phyloP scores from a whole-genome alignment of 306 rosid genomes.

The Begonia loranthoides region DNA sequence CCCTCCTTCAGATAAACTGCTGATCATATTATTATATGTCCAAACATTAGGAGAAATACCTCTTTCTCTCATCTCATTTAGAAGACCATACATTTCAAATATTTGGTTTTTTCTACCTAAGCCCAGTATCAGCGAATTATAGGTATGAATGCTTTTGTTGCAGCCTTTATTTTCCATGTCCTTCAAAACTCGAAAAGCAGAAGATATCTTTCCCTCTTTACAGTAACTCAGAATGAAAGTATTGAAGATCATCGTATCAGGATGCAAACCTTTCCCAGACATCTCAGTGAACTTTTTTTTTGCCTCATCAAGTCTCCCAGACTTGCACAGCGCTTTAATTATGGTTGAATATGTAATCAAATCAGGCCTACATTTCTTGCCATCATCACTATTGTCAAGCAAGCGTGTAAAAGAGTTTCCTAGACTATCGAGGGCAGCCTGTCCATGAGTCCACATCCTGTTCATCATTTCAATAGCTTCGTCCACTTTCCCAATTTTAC shows the following conservation, averaged over 20 bases:
- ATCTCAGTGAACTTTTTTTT: conserved; percentile 74
- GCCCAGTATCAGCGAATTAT: conserved; percentile 73
- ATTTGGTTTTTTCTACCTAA: conserved; percentile 53
- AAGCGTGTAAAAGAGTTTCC: conserved; percentile 47
- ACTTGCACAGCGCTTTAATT: conserved; percentile 63
- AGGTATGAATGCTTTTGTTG: conserved; percentile 78
- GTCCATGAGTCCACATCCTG: conserved; percentile 82
- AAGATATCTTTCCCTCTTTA: conserved; percentile 73
- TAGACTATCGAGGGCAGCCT: conserved; percentile 41
- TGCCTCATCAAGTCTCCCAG: conserved; percentile 80
- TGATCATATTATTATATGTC: conserved; percentile 67
- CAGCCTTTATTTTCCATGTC: conserved; percentile 95
- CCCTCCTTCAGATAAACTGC: conserved; percentile 67
- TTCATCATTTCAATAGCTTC: conserved; percentile 62
- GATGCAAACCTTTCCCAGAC: conserved; percentile 54
- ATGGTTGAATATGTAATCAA: conserved; percentile 64
- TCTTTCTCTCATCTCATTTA: conserved; percentile 90
- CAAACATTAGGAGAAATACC: conserved; percentile 53
- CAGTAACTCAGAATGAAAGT: conserved; percentile 53
- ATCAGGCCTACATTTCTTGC: conserved; percentile 57
- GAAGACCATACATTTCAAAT: conserved; percentile 83
- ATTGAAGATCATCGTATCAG: conserved; percentile 65
- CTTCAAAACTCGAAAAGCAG: conserved; percentile 83
- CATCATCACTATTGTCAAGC: conserved; percentile 34
- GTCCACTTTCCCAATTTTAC: conserved; percentile 68